Percentiles rank a stretch among this genome's conserved stretches.
These are phyloP conservation scores for Penicillium sp. DNA, from an alignment of 2,329 filamentous ascomycete genomes.

Conservation along the genomic window DNA sequence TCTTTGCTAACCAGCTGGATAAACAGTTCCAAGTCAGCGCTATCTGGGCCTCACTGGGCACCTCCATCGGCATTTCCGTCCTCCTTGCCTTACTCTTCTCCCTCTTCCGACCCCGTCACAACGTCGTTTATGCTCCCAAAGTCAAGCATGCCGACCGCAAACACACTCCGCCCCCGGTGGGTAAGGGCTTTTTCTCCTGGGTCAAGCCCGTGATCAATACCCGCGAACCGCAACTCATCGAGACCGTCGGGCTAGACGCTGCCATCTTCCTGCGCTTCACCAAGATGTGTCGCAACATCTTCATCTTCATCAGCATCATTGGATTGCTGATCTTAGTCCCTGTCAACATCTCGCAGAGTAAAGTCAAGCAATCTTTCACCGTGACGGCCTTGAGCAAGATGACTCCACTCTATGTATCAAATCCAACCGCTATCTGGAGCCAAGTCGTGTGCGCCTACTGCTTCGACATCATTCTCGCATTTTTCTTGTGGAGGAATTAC, in stretches of 20 bases:
- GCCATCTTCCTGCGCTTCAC: constrained; percentile 87
- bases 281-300: constrained; percentile 91
- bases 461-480: constrained; percentile 76
- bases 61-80: constrained; percentile 76
- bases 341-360: constrained; percentile 68
- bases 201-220: constrained; percentile 77
- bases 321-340: constrained; percentile 82
- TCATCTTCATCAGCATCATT: constrained; percentile 72
- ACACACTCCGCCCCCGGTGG: constrained; percentile 84
- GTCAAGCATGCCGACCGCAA: constrained; percentile 90
- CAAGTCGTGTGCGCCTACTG: constrained; percentile 65
- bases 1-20: constrained; percentile 14
- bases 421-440: constrained; percentile 59
- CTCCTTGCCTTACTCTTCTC: constrained; percentile 83
- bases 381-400: constrained; percentile 48
- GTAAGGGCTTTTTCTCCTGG: constrained; percentile 89
- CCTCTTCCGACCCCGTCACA: constrained; percentile 86
- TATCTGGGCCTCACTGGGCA: constrained; percentile 78
- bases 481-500: constrained; percentile 92
- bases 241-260: constrained; percentile 89
- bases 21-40: constrained; percentile 64
- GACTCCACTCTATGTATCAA: constrained; percentile 59
- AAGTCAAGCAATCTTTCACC: constrained; percentile 34
- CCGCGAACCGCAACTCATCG: constrained; percentile 75
- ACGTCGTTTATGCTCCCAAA: constrained; percentile 91